Conservation (phyloP, 495 filamentous ascomycete species). For the Diplogelasinospora grovesii region DNA sequence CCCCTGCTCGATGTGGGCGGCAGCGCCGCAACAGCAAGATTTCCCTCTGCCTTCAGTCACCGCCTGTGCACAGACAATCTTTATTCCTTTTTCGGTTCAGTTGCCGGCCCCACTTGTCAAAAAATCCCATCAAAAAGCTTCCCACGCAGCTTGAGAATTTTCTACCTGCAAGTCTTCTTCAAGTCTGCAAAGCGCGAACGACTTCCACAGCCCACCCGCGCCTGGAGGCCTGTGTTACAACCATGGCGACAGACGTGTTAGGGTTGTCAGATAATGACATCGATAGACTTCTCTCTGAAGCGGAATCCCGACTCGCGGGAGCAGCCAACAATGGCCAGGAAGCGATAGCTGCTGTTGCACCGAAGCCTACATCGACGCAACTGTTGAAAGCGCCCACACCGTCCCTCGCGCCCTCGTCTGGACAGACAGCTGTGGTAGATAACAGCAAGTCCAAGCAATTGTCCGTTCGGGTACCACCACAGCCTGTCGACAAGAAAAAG, state of each 20-base stretch:
- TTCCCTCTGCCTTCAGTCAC: no score
- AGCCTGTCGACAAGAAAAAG: constrained; percentile 34
- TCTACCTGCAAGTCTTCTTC: no score
- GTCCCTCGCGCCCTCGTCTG: constrained; percentile 15
- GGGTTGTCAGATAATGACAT: constrained; percentile 25
- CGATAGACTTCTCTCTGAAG: constrained; percentile 25
- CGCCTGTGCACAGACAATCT: no score
- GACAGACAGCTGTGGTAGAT: constrained; percentile 12
- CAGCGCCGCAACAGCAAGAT: no score
- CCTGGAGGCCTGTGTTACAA: no score
- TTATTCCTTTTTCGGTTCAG: no score
- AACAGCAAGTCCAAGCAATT: constrained; percentile 27
- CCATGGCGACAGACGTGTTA: constrained; percentile 13
- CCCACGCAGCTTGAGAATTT: no score
- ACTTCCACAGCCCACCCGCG: not conserved
- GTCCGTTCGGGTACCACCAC: constrained; percentile 35
- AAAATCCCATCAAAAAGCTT: no score
- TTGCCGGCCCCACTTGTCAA: no score
- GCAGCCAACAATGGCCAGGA: constrained; percentile 11
- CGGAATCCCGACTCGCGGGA: constrained; percentile 26
- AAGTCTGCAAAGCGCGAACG: no score
- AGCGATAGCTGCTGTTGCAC: constrained; percentile 7
- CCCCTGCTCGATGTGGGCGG: no score
- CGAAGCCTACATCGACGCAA: constrained; percentile 6
- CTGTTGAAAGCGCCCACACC: constrained; percentile 8